phyloP scores from a whole-genome alignment of 768 basidiomycete species.

The Rubroboletus pulcherrimus region DNA sequence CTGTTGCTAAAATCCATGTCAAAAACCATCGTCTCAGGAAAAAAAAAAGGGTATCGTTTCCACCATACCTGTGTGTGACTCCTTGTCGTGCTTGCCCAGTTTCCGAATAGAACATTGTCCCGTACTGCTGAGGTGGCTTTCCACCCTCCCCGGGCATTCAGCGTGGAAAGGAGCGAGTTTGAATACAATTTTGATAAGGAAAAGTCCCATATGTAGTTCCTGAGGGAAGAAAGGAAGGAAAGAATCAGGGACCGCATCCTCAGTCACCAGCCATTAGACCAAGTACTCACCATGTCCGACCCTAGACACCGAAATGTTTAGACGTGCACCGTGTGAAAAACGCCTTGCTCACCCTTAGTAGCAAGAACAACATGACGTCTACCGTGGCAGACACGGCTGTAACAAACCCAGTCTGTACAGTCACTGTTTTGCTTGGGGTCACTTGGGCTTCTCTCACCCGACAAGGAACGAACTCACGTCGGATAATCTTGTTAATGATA shows the following conservation, averaged over 20 bases:
- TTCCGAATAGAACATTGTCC: constrained; percentile 11
- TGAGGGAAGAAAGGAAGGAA: neutral
- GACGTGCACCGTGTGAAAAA: neutral
- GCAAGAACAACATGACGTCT: constrained; percentile 25
- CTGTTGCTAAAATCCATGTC: neutral
- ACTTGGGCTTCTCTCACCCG: neutral
- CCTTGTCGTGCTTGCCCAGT: neutral
- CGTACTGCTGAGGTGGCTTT: neutral
- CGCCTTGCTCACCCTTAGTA: constrained; percentile 8
- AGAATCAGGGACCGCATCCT: neutral
- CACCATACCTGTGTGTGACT: constrained; percentile 5
- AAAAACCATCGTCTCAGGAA: neutral
- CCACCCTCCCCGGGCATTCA: constrained; percentile 25
- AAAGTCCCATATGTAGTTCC: constrained; percentile 25
- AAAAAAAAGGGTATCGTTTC: neutral
- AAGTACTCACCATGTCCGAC: constrained; percentile 2
- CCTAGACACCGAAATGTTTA: neutral
- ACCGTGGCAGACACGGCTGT: constrained; percentile 12
- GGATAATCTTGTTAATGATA: constrained; percentile 39
- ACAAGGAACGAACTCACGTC: constrained; percentile 23
- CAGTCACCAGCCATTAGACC: neutral
- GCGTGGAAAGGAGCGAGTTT: constrained; percentile 20
- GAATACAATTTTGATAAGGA: constrained; percentile 26
- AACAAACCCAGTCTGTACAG: constrained; percentile 30
- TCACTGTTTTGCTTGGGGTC: constrained; percentile 15